Base-by-base conservation (phyloP, 345 rosid genomes). In the Nasturtium officinale region DNA sequence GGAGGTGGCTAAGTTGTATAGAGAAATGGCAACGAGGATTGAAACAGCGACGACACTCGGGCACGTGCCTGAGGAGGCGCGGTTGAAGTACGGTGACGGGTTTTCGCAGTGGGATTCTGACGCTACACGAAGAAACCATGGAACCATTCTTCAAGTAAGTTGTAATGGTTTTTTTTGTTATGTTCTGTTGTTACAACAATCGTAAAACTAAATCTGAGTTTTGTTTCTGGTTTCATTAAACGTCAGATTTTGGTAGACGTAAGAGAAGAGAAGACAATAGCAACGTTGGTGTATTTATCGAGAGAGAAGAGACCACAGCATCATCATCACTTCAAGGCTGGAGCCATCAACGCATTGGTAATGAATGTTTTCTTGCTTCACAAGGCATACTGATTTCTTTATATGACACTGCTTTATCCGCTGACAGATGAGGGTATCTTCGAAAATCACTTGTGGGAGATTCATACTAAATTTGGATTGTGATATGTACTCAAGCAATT, bases 281-380 rank as follows among this genome's bases (percentile, higher is more conserved):
- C 9, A 35, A 87, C 86, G 3, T 69, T 88, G 46, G 92, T 90
- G 29, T 90, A 90, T 78, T 3, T 92, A 79, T 88, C 96, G 54
- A 79, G 98, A 37, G 96, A 90, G 78, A 92, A 90, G 78, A 75
- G 94, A 71, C 86, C 87, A 15, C 65, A 85, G 13, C 66, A 77
- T 82, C 81, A 67, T 56, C 96, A 92, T 74, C 81, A 92, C 73
- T 92, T 82, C 84, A 92, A 92, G 79, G 96, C 98, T 28, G 96
- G 98, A 71, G 86, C 96, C 28, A 87, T 92, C 88, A 92, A 92
- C 73, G 85, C 94, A 17, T 65, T 92, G 87, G 96, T 89, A 83
- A 29, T 1, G 2, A 37, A 18, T 38, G 9, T 20, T 47, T 23
- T 21, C 47, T 69, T 38, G 46, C n/a, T 63, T 4, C 12, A 37